Percentiles rank a stretch among this genome's conserved stretches.
phyloP scores from a whole-genome alignment of 2,329 filamentous ascomycete genomes.

The Epichloe sp. region DNA sequence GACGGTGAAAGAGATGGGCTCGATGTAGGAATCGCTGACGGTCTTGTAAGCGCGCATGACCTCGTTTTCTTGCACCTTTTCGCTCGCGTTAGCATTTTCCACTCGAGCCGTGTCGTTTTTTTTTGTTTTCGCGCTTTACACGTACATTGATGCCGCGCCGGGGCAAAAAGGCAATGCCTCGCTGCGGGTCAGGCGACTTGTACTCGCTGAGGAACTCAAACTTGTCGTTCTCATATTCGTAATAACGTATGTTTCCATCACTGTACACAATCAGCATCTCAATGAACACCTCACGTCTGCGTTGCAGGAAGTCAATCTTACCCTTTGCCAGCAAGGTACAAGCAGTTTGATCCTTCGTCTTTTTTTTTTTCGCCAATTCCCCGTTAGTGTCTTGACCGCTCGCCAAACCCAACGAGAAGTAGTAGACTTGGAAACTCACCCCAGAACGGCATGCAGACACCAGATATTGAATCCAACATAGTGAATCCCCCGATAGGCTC shows the following conservation, averaged over 20 bases:
- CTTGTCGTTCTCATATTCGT: slow-evolving; percentile 96
- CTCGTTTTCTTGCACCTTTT: slow-evolving; percentile 82
- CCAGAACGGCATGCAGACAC: slow-evolving; percentile 99
- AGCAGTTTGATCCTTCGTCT: slow-evolving; percentile 84
- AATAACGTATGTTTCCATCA: slow-evolving; percentile 98
- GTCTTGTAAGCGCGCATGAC: slow-evolving; percentile 95
- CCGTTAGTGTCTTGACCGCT: background rate
- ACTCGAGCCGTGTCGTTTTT: background rate
- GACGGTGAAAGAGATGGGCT: slow-evolving; percentile 95
- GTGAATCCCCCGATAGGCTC: slow-evolving; percentile 85
- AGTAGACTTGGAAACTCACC: slow-evolving; percentile 31
- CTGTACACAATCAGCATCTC: slow-evolving; percentile 29
- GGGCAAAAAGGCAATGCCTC: slow-evolving; percentile 86
- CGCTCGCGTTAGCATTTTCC: slow-evolving; percentile 9
- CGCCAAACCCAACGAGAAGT: background rate
- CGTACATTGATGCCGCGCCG: slow-evolving; percentile 83
- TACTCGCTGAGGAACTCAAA: slow-evolving; percentile 96
- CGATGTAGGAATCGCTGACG: slow-evolving; percentile 84
- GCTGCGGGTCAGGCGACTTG: slow-evolving; percentile 90
- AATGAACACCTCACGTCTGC: background rate
- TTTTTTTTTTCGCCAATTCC: slow-evolving; percentile 12
- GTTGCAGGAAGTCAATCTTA: slow-evolving; percentile 30
- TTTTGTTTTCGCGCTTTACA: slow-evolving; percentile 1
- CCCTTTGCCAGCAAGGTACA: slow-evolving; percentile 97
- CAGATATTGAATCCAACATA: slow-evolving; percentile 87